Evolutionary conservation across 352 stramenopile genomes (phyloP).

Genomic region (Aphanomyces astaci): DNA sequence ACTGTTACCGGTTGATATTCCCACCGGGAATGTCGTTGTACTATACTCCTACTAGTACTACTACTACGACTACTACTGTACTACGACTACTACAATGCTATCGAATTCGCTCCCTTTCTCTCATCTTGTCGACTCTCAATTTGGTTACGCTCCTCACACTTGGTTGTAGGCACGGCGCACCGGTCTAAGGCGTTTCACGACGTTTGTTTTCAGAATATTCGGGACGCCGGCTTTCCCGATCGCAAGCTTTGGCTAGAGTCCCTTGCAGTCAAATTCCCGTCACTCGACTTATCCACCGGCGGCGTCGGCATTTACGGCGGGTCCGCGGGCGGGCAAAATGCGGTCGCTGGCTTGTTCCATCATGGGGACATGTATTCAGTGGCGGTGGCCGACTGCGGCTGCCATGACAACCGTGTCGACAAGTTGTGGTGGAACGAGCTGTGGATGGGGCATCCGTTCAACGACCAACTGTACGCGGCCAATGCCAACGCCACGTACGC

Average conservation of each 20-base stretch:
- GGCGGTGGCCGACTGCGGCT: slow-evolving; percentile 14
- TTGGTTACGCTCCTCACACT: too few relatives aligned
- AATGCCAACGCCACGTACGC: slow-evolving; percentile 1
- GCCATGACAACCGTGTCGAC: slow-evolving; percentile 22
- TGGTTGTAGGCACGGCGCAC: slow-evolving; percentile 3
- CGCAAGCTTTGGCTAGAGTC: slow-evolving; percentile 3
- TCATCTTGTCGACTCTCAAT: too few relatives aligned
- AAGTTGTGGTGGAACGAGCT: slow-evolving; percentile 23
- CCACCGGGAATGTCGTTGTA: too few relatives aligned
- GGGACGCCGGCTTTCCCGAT: slow-evolving; percentile 9
- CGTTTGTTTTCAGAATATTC: slow-evolving; percentile 12
- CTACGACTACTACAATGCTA: too few relatives aligned
- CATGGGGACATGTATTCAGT: slow-evolving; percentile 15
- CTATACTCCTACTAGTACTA: too few relatives aligned
- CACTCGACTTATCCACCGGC: background rate
- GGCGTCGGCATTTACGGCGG: slow-evolving; percentile 21
- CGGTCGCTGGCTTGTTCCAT: background rate
- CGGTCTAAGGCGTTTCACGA: slow-evolving; percentile 19
- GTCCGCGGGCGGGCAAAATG: slow-evolving; percentile 12
- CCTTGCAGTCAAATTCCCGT: background rate
- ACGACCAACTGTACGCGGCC: background rate
- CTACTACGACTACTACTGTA: too few relatives aligned
- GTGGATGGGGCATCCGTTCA: slow-evolving; percentile 5
- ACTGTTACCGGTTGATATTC: too few relatives aligned
- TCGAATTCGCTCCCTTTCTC: too few relatives aligned